Evolutionary conservation across 129 eudicot genomes (phyloP).

Genomic region (Deinandra increscens): DNA sequence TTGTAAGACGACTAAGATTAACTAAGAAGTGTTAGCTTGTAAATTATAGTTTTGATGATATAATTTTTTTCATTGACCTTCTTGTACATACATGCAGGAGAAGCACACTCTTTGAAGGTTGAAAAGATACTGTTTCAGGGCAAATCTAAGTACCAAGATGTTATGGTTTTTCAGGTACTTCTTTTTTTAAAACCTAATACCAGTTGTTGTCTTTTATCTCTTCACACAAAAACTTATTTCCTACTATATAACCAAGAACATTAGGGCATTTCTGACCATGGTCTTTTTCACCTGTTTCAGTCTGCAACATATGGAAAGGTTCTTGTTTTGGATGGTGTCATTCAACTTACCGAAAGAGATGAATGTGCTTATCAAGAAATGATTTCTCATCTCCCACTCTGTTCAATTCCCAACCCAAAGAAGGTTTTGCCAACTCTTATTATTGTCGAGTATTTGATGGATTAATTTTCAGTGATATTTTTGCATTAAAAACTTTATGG

Average conservation of each 20-base stretch:
- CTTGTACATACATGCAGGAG: constrained; percentile 51
- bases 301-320: constrained; percentile 95
- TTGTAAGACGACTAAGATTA: not conserved
- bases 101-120: constrained; percentile 94
- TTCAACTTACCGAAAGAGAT: constrained; percentile 97
- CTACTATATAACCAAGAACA: not conserved
- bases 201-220: not conserved
- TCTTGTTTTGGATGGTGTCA: constrained; percentile 96
- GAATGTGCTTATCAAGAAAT: constrained; percentile 99
- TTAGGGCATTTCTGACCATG: not conserved
- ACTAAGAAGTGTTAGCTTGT: not conserved
- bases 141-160: constrained; percentile 88
- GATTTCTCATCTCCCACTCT: constrained; percentile 93
- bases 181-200: not conserved
- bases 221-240: not conserved
- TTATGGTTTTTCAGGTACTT: constrained; percentile 88
- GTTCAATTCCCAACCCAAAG: constrained; percentile 90
- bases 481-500: not conserved
- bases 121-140: constrained; percentile 86
- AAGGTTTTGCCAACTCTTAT: constrained; percentile 47
- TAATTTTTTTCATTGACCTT: not conserved
- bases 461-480: not conserved
- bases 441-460: not conserved
- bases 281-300: constrained; percentile 41
- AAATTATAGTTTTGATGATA: not conserved